Evolutionary conservation across 1,139 yeast genomes (phyloP).

Genomic region (Nakaseomyces nivariensis): DNA sequence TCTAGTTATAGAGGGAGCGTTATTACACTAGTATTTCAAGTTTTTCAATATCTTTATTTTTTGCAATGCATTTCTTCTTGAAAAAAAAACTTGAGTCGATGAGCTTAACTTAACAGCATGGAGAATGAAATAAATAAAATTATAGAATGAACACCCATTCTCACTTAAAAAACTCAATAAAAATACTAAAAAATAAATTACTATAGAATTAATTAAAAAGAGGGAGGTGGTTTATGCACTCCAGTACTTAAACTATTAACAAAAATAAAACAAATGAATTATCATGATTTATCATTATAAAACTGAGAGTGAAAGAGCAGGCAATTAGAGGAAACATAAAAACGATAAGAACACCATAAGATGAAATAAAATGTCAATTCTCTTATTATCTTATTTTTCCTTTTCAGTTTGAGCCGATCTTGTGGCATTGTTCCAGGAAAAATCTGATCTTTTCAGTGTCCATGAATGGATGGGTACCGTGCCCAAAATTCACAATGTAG

Average conservation of each 20-base stretch:
- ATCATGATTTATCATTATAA: background rate
- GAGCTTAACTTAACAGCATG: too few species aligned
- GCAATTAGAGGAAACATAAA: background rate
- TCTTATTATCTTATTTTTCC: background rate
- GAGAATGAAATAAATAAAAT: too few species aligned
- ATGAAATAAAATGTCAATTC: background rate
- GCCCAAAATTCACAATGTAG: slow-evolving; percentile 91
- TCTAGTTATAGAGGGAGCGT: too few species aligned
- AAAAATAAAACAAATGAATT: background rate
- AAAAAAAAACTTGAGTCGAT: too few species aligned
- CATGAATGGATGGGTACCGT: slow-evolving; percentile 97
- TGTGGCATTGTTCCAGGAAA: slow-evolving; percentile 81
- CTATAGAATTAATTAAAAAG: too few species aligned
- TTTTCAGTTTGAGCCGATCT: slow-evolving; percentile 41
- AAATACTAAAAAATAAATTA: too few species aligned
- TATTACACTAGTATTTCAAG: background rate
- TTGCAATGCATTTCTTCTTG: too few species aligned
- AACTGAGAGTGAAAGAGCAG: too few species aligned
- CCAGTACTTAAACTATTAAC: background rate
- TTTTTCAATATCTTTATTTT: too few species aligned
- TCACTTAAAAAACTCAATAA: too few species aligned
- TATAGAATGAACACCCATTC: too few species aligned
- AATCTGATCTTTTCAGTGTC: slow-evolving; percentile 78
- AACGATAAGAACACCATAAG: background rate
- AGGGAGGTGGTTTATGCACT: too few species aligned